Conservation (phyloP, 2,329 filamentous ascomycete genomes). For the Colletotrichum limetticola region DNA sequence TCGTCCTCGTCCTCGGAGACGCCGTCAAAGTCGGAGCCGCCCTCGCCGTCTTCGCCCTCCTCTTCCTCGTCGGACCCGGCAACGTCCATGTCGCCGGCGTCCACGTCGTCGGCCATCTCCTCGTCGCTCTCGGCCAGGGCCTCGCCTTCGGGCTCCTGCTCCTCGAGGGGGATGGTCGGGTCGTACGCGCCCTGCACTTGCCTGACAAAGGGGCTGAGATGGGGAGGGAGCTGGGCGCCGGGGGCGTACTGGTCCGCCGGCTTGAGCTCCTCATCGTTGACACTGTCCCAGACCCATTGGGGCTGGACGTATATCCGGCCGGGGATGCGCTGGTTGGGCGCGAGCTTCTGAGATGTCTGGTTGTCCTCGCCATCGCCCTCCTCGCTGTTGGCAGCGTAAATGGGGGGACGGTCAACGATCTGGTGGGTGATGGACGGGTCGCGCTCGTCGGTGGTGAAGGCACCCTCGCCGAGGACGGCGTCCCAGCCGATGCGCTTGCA, state of each 20-base stretch:
- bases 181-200: conserved; percentile 89
- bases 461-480: conserved; percentile 86
- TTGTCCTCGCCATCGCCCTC: conserved; percentile 62
- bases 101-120: conserved; percentile 57
- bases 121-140: conserved; percentile 75
- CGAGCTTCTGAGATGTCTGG: conserved; percentile 69
- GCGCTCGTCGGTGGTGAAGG: conserved; percentile 89
- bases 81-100: conserved; percentile 61
- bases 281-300: conserved; percentile 98
- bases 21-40: conserved; percentile 57
- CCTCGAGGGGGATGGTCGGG: conserved; percentile 84
- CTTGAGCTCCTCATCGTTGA: conserved; percentile 92
- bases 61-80: conserved; percentile 60
- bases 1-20: conserved; percentile 57
- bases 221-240: conserved; percentile 88
- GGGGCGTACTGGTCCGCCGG: conserved; percentile 89
- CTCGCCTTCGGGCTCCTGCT: conserved; percentile 89
- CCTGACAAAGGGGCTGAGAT: conserved; percentile 96
- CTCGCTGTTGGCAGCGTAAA: conserved; percentile 62
- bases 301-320: conserved; percentile 94
- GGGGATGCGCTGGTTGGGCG: conserved; percentile 79
- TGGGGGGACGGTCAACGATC: conserved; percentile 88
- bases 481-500: conserved; percentile 98
- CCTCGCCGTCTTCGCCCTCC: conserved; percentile 56
- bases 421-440: conserved; percentile 95